Evolutionary conservation across 768 basidiomycete species (phyloP), one percentile per base, ranked within the genome.

Genomic region (Mycena vulgaris): DNA sequence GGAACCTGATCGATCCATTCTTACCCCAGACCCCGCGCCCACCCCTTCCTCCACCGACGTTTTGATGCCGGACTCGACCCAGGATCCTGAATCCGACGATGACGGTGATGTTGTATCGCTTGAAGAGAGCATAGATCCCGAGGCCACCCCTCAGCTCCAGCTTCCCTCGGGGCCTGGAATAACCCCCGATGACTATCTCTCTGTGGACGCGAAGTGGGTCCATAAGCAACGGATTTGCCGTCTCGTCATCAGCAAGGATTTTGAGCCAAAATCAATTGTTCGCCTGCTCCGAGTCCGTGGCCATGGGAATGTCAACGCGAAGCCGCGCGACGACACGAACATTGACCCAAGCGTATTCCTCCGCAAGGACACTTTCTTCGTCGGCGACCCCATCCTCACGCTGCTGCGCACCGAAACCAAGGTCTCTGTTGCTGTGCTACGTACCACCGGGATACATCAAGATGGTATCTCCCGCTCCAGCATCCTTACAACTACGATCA

Each of bases 41-140:
- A 4, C 58, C 9, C 39, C 58, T 5, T 2, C 58, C 14, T 6
- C 39, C 5, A 9, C 40, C 16, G 28, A 30, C 16, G 17, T 19
- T 6, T 14, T 14, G 7, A 45, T 30, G 11, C 31, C 33, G 8
- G 16, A 42, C 68, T 6, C 39, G 45, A 17, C 45, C 55, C 23
- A 40, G 10, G 64, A 67, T 25, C 61, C 63, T 3, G 71, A 67
- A 5, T 48, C 45, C 5, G 71, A 67, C 16, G 49, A 55, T n/a
- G 79, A 35, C 70, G 81, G 71, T 47, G 69, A 51, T 71, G 74
- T 57, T 11, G 10, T 55, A 27, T 33, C 66, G 19, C 77, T 81
- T 10, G 81, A 80, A 60, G 76, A 76, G 28, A 61, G 81, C 10
- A 73, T 81, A 14, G 2, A 23, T 0, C 77, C 75, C 25, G 78